These are phyloP conservation scores for Candida awuae DNA, from an alignment of 805 yeast species.

Conservation along the genomic window DNA sequence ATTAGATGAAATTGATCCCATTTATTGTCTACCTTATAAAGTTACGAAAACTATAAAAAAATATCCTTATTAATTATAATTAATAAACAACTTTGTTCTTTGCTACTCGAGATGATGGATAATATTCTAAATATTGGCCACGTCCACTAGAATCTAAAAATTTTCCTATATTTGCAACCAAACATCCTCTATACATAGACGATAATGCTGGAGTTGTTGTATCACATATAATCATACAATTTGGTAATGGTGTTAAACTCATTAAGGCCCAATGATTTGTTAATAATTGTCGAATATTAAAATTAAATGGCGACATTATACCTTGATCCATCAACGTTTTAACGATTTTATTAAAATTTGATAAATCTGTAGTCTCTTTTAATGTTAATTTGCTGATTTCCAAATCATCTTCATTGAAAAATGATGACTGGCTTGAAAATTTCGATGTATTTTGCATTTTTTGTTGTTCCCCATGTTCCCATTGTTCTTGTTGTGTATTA, in stretches of 20 bases:
- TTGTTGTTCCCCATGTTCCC: no score
- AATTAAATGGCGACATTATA: conserved; percentile 71
- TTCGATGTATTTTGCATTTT: no score
- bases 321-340: conserved; percentile 85
- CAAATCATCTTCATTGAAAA: conserved; percentile 17
- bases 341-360: conserved; percentile 61
- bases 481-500: conserved; percentile 1
- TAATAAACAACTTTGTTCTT: conserved; percentile 37
- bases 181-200: conserved; percentile 75
- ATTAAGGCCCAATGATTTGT: conserved; percentile 66
- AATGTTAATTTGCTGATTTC: conserved; percentile 23
- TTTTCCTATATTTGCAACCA: conserved; percentile 63
- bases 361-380: conserved; percentile 36
- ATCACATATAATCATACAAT: conserved; percentile 56
- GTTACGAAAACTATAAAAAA: conserved; percentile 30
- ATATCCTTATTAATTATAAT: conserved; percentile 19
- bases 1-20: conserved; percentile 67
- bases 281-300: conserved; percentile 50
- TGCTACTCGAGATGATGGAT: conserved; percentile 48
- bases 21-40: conserved; percentile 71
- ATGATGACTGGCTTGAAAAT: background rate
- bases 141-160: conserved; percentile 37
- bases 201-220: conserved; percentile 63
- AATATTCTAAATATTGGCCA: conserved; percentile 67
- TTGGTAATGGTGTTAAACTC: conserved; percentile 73